phyloP scores from a whole-genome alignment of 176 grass and related monocot species.

The Raddia distichophylla region DNA sequence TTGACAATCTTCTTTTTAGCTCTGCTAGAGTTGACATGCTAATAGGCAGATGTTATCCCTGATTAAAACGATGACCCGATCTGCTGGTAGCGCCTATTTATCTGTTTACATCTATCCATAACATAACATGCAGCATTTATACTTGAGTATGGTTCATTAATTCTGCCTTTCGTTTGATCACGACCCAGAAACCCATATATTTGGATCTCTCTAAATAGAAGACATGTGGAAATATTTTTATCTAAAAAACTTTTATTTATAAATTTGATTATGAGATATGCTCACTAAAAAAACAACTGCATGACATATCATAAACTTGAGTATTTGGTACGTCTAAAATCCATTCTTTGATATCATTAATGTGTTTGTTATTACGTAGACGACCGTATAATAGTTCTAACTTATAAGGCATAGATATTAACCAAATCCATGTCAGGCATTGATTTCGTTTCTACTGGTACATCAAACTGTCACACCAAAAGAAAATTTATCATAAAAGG shows the following conservation, averaged over 20 bases:
- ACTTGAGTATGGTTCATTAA: background rate
- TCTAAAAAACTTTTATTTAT: background rate
- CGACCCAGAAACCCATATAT: background rate
- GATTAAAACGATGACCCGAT: no score
- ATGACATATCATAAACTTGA: no score
- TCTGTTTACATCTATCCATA: background rate
- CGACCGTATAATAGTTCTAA: background rate
- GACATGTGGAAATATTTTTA: background rate
- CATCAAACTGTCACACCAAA: background rate
- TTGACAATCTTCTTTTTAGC: background rate
- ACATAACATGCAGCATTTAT: background rate
- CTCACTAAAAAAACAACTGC: background rate
- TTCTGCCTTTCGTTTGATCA: slow-evolving; percentile 1
- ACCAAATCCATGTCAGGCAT: background rate
- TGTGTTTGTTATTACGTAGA: background rate
- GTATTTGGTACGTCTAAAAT: no score
- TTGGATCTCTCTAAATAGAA: background rate
- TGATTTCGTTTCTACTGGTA: background rate
- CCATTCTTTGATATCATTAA: background rate
- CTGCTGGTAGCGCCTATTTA: background rate
- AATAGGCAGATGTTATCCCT: no score
- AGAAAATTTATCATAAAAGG: background rate
- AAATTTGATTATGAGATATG: background rate
- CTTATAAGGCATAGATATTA: background rate
- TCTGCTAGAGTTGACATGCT: no score